phyloP scores from a whole-genome alignment of 73 alveolate species.

The Blepharisma stoltei region DNA sequence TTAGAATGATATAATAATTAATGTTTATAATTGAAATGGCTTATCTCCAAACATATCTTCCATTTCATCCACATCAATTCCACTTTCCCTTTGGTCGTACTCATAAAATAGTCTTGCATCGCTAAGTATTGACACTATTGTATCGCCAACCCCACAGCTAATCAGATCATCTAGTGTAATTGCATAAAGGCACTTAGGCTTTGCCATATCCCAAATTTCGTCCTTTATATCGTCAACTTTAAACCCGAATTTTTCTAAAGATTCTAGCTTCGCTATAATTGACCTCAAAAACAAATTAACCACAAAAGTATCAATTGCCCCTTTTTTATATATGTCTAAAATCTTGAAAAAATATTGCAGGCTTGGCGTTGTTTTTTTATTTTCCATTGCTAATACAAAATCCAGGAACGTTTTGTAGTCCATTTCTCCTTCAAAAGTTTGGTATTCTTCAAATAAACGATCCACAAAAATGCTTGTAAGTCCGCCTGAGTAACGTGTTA shows the following conservation, averaged over 20 bases:
- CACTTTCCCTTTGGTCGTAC: conserved; percentile 97
- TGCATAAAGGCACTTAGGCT: conserved; percentile 76
- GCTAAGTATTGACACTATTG: conserved; percentile 85
- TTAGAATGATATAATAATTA: no score
- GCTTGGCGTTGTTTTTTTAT: conserved; percentile 85
- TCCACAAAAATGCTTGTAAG: conserved; percentile 87
- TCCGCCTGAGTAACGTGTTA: conserved; percentile 79
- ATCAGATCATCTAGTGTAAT: conserved; percentile 75
- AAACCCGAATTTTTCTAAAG: conserved; percentile 79
- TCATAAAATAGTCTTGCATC: conserved; percentile 98
- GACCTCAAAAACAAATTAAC: conserved; percentile 90
- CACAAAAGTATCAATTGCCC: conserved; percentile 90
- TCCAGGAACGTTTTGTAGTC: conserved; percentile 97
- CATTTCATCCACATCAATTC: conserved; percentile 74
- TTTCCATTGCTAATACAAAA: conserved; percentile 98
- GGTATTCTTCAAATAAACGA: conserved; percentile 90
- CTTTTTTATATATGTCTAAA: conserved; percentile 80
- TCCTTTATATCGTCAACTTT: conserved; percentile 91
- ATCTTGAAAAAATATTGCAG: conserved; percentile 79
- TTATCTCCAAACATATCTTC: conserved; percentile 40
- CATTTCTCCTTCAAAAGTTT: conserved; percentile 93
- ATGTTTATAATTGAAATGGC: not conserved
- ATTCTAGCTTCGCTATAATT: conserved; percentile 68
- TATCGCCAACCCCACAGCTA: conserved; percentile 82
- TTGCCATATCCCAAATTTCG: conserved; percentile 94